A percentile compares a stretch with the other conserved stretches of the same genome.
Evolutionary conservation across 2,329 filamentous ascomycete species (phyloP).

Genomic region (Oidium heveae): DNA sequence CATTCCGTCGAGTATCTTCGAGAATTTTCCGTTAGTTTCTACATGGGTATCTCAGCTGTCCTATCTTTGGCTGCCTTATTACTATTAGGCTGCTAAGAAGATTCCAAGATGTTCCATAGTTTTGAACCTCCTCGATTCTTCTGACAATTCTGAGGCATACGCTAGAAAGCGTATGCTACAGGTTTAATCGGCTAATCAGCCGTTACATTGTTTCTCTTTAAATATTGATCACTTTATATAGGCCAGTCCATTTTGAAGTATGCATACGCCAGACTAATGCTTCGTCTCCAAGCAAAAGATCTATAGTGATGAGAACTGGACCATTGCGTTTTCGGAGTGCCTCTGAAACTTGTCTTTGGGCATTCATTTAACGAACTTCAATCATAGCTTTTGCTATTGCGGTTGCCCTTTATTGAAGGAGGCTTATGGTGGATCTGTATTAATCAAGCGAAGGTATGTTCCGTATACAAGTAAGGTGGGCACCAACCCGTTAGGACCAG

Average conservation of each 20-base stretch:
- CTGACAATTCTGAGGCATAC: too few species aligned
- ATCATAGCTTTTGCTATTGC: slow-evolving; percentile 2
- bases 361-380: slow-evolving; percentile 1
- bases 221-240: neutral
- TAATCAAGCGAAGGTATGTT: neutral
- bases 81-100: too few species aligned
- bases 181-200: too few species aligned
- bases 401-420: neutral
- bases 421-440: neutral
- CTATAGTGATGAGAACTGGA: too few species aligned
- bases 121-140: too few species aligned
- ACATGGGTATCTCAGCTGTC: too few species aligned
- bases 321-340: slow-evolving; percentile 1
- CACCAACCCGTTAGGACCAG: neutral
- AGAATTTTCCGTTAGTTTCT: too few species aligned
- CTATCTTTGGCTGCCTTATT: too few species aligned
- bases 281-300: neutral
- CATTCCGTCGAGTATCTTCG: too few species aligned
- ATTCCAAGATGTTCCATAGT: too few species aligned
- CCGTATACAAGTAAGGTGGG: neutral
- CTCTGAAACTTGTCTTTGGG: slow-evolving; percentile 1
- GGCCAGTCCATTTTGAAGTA: neutral
- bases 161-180: too few species aligned
- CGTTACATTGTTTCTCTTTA: neutral
- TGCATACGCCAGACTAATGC: neutral